These are phyloP conservation scores for Trichoderma asperellum DNA, from an alignment of 2,329 filamentous ascomycete genomes.

Conservation along the genomic window DNA sequence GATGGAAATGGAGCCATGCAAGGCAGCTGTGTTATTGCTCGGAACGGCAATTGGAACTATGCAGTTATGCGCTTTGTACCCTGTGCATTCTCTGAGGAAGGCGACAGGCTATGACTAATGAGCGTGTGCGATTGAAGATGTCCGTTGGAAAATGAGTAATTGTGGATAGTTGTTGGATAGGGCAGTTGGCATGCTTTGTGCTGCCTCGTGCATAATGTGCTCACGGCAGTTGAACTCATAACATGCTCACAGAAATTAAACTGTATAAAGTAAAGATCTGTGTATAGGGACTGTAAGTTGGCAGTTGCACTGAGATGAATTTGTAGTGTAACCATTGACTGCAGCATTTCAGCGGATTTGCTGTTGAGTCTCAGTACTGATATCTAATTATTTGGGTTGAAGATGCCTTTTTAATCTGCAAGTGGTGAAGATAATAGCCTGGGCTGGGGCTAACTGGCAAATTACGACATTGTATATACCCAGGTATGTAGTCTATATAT, in stretches of 20 bases:
- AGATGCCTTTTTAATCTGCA: neutral
- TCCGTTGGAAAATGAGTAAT: neutral
- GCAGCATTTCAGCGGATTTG: neutral
- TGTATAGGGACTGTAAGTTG: neutral
- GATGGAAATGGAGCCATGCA: neutral
- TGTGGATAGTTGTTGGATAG: neutral
- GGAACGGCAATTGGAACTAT: neutral
- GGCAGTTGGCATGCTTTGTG: neutral
- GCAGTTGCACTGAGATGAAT: neutral
- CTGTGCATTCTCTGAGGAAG: neutral
- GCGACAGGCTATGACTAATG: neutral
- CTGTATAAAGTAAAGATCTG: neutral
- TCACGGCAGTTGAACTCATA: neutral
- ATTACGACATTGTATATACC: neutral
- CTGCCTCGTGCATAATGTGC: neutral
- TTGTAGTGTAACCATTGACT: neutral
- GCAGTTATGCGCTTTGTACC: neutral
- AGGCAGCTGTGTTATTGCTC: conserved; percentile 2
- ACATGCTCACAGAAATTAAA: neutral
- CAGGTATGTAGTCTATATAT: neutral
- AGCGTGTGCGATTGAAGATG: neutral
- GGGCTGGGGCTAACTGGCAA: neutral
- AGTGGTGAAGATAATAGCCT: neutral
- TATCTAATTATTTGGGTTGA: neutral
- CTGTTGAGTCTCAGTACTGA: neutral